Evolutionary conservation across 2,329 filamentous ascomycete species (phyloP), one percentile per base, ranked within the genome.

Genomic region (Aspergillus costaricaensis): DNA sequence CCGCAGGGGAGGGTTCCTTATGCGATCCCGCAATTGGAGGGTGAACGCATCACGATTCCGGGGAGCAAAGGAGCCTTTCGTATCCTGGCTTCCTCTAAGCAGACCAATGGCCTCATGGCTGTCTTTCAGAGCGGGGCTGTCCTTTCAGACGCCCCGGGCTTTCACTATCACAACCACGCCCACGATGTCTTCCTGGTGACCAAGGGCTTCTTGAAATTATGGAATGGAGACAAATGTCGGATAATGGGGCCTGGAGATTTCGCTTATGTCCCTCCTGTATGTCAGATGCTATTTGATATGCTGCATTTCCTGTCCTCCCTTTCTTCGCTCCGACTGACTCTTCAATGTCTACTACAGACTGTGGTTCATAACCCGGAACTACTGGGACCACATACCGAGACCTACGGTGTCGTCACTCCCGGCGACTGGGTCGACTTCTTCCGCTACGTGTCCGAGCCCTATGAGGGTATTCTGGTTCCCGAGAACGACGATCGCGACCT

Each of bases 341-440:
- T 1, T 15, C 39, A n/a, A 51, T 60, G 32, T 60, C 52, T 5
- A 4, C 12, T 2, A 39, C 27, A 83, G 80, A 79, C 74, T 62
- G 74, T 82, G 8, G 75, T 86, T 49, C 85, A 87, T 67, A 84
- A 85, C 64, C 84, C 84, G 4, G 80, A 85, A 58, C 74, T 84
- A 25, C 73, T 84, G 1, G 83, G 83, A 1, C 77, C 82, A 0
- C 82, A 86, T 62, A 83, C 83, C 2, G 85, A 86, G 62, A 79
- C 80, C 19, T 72, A 83, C 1, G 83, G 84, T 14, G 70, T 87
- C 3, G 81, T 86, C 27, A 82, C 82, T 0, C 84, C 84, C 0
- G 84, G 83, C 5, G 83, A 84, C 67, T 86, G 84, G 85, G 76
- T 85, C 27, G 83, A 86, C 65, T 86, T 87, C 74, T 87, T 86